Conservation (phyloP, 306 rosid species). For the Gastrolobium villosum region DNA sequence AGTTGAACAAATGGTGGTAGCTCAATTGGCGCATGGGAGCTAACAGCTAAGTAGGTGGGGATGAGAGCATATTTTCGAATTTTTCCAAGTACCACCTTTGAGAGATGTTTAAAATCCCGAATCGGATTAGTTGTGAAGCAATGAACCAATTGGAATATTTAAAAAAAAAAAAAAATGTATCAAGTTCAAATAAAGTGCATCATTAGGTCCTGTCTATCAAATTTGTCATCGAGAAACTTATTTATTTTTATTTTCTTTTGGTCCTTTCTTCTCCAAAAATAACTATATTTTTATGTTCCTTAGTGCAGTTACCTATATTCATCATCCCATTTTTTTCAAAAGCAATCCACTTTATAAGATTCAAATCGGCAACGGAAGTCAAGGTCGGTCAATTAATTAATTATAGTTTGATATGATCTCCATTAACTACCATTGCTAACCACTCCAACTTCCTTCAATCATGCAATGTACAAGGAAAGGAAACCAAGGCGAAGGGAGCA, state of each 20-base stretch:
- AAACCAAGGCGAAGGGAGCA: background rate
- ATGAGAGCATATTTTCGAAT: too few relatives aligned
- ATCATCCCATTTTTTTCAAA: background rate
- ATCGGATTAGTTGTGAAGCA: too few relatives aligned
- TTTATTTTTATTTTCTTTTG: background rate
- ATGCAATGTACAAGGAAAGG: background rate
- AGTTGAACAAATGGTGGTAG: too few relatives aligned
- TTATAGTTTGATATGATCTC: background rate
- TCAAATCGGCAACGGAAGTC: constrained; percentile 7
- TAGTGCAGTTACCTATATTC: background rate
- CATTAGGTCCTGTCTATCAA: background rate
- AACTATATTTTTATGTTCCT: background rate
- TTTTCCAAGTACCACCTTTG: too few relatives aligned
- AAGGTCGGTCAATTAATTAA: background rate
- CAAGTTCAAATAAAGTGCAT: constrained; percentile 25
- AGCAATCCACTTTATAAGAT: background rate
- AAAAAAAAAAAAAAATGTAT: too few relatives aligned
- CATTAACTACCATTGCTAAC: constrained; percentile 14
- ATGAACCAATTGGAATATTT: too few relatives aligned
- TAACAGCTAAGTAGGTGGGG: too few relatives aligned
- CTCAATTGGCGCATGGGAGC: too few relatives aligned
- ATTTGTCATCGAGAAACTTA: background rate
- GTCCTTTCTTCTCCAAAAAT: background rate
- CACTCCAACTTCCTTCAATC: constrained; percentile 31
- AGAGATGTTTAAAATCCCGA: too few relatives aligned